phyloP scores from a whole-genome alignment of 2,329 filamentous ascomycete genomes.

The Elsinoe ampelina region DNA sequence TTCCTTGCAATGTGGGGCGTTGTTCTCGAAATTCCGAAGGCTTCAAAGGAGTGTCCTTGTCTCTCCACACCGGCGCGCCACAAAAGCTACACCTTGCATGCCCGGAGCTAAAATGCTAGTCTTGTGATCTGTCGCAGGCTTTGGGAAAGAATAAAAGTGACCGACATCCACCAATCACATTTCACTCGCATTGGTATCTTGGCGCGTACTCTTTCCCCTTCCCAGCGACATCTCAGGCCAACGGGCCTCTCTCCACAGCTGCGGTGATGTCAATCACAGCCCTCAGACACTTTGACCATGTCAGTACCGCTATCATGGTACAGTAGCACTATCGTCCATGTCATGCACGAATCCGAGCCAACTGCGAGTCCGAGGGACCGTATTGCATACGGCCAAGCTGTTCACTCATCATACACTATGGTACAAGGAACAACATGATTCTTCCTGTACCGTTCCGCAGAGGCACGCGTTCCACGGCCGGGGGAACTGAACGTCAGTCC shows the following conservation, averaged over 20 bases:
- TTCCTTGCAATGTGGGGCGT: background rate
- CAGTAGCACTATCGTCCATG: background rate
- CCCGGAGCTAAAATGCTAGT: conserved; percentile 5
- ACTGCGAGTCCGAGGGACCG: background rate
- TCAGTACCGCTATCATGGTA: background rate
- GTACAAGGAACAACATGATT: background rate
- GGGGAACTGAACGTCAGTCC: conserved; percentile 1
- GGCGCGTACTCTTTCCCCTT: conserved; percentile 1
- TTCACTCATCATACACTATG: conserved; percentile 10
- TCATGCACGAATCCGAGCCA: background rate
- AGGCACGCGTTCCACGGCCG: background rate
- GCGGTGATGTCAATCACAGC: background rate
- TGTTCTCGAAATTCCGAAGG: conserved; percentile 10
- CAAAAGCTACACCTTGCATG: conserved; percentile 1
- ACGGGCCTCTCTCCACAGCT: background rate
- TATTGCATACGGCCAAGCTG: background rate
- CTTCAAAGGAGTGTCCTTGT: background rate
- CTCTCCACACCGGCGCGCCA: conserved; percentile 5
- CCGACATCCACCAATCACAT: conserved; percentile 3
- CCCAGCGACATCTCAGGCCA: background rate
- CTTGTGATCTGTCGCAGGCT: conserved; percentile 5
- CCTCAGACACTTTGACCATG: background rate
- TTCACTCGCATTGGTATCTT: background rate
- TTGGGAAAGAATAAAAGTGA: conserved; percentile 1
- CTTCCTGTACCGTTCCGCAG: background rate